Conservation (phyloP, 257 asterid species). For the Paraleonurus japonicus region DNA sequence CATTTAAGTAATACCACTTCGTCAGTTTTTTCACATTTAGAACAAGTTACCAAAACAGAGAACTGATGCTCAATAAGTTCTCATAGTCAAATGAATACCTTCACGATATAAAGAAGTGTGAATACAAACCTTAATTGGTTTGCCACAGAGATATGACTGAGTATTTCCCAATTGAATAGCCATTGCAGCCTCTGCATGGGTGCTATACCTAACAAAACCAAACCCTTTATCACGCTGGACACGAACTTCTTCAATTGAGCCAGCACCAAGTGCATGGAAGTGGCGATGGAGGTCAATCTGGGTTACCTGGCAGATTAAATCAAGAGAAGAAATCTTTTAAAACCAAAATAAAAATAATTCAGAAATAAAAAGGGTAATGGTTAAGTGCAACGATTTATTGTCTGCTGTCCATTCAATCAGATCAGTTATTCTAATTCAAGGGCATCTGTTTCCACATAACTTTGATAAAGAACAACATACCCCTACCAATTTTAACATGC, state of each 20-base stretch:
- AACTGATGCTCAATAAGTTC: neutral
- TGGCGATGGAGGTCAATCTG: constrained; percentile 89
- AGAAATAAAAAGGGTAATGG: neutral
- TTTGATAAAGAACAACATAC: neutral
- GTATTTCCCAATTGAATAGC: constrained; percentile 86
- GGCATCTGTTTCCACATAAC: neutral
- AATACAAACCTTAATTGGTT: constrained; percentile 69
- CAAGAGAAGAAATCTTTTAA: neutral
- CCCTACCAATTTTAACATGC: neutral
- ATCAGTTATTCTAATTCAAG: neutral
- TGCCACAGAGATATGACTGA: constrained; percentile 62
- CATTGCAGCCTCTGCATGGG: constrained; percentile 90
- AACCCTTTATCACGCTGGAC: constrained; percentile 94
- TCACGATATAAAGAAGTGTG: neutral
- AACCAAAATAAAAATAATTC: neutral
- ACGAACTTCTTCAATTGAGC: constrained; percentile 86
- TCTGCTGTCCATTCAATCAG: neutral
- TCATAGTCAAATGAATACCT: neutral
- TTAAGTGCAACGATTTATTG: neutral
- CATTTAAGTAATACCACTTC: no score
- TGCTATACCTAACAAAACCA: constrained; percentile 87
- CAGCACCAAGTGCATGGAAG: constrained; percentile 87
- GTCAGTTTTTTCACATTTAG: no score
- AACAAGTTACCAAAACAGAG: neutral
- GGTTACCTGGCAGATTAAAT: constrained; percentile 52